phyloP scores from a whole-genome alignment of 441 rosid species.

The Pelargonium fulgidum region DNA sequence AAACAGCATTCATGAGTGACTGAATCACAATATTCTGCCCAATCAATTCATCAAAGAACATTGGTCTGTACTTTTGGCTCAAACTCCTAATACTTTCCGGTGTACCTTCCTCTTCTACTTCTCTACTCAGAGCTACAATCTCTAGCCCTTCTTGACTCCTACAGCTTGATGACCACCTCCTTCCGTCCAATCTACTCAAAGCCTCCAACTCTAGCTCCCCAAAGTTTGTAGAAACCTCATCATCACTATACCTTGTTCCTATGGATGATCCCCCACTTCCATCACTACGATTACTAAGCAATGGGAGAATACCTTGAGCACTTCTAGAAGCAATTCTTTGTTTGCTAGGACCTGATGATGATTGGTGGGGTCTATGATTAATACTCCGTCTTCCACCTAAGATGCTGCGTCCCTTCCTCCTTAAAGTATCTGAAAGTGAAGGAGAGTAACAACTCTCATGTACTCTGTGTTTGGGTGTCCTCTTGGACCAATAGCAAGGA shows the following conservation, averaged over 20 bases:
- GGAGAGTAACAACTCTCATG: conserved; percentile 86
- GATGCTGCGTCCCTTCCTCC: conserved; percentile 84
- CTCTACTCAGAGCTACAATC: conserved; percentile 50
- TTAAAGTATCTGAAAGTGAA: conserved; percentile 78
- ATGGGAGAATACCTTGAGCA: conserved; percentile 73
- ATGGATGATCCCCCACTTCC: conserved; percentile 73
- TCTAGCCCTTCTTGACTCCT: conserved; percentile 82
- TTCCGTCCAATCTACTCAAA: conserved; percentile 90
- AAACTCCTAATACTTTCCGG: conserved; percentile 62
- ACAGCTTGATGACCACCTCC: conserved; percentile 89
- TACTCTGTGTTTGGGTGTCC: conserved; percentile 61
- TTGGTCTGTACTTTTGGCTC: conserved; percentile 82
- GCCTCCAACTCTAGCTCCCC: conserved; percentile 97
- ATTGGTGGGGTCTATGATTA: conserved; percentile 43
- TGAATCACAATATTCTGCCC: conserved; percentile 92
- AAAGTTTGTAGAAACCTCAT: conserved; percentile 78
- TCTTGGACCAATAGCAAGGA: conserved; percentile 90
- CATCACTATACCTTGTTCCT: conserved; percentile 74
- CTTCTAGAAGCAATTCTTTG: conserved; percentile 49
- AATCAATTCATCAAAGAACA: conserved; percentile 72
- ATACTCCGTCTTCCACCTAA: conserved; percentile 68
- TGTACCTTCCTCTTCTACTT: conserved; percentile 60
- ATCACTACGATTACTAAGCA: conserved; percentile 56
- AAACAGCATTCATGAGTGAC: conserved; percentile 62
- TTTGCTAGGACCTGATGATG: conserved; percentile 44